phyloP scores from a whole-genome alignment of 2,329 filamentous ascomycete genomes.

The Cladosporium sp. region DNA sequence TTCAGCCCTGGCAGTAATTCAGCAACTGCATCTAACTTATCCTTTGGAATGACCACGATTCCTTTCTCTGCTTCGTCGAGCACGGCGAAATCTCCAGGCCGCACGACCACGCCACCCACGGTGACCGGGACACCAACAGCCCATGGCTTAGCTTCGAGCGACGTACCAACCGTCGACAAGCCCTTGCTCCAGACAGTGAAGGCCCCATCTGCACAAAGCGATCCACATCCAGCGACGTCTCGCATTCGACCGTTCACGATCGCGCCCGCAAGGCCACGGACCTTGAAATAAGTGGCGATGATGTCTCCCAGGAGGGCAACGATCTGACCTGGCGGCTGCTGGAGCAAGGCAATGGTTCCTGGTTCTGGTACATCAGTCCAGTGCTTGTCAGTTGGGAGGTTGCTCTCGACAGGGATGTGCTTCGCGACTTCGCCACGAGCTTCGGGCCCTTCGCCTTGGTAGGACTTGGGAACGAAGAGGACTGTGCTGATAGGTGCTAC shows the following conservation, averaged over 20 bases:
- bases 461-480: constrained; percentile 56
- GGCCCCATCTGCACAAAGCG: constrained; percentile 40
- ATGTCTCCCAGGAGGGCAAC: constrained; percentile 71
- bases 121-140: constrained; percentile 42
- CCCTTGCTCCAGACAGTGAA: constrained; percentile 53
- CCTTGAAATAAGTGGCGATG: constrained; percentile 66
- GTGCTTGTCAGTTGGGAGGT: constrained; percentile 58
- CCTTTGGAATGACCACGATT: constrained; percentile 62
- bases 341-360: constrained; percentile 61
- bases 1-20: constrained; percentile 53
- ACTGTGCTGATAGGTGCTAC: constrained; percentile 59
- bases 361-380: constrained; percentile 63
- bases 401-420: constrained; percentile 30
- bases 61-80: constrained; percentile 64
- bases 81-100: constrained; percentile 63
- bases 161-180: constrained; percentile 56
- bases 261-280: constrained; percentile 56
- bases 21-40: constrained; percentile 57
- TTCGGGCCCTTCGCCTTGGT: constrained; percentile 27
- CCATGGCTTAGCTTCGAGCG: constrained; percentile 54
- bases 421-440: background rate
- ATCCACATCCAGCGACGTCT: constrained; percentile 50
- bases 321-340: constrained; percentile 58
- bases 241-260: constrained; percentile 66
- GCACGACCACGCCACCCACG: constrained; percentile 36